Base-by-base conservation (phyloP, 768 basidiomycete species). In the Dendrothele bispora region DNA sequence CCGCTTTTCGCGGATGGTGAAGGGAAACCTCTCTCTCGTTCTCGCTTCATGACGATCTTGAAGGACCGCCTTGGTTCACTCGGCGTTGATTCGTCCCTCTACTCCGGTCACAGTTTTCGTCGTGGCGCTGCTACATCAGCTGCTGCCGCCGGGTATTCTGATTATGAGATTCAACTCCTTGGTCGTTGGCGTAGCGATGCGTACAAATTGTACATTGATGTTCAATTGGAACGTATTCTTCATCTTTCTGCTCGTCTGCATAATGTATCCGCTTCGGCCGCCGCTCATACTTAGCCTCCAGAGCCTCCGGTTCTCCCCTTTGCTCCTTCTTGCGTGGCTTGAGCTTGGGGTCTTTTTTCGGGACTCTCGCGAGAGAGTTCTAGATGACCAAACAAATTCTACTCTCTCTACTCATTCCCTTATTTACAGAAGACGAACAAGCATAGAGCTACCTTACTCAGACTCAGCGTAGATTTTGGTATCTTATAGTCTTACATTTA, bases 191-290 rank as follows among this genome's bases (percentile, higher is more conserved):
- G 58, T 6, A 68, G 67, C 43, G 61, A 71, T 39, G 58, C 63
- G 8, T 71, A 69, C 61, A 68, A 67, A 40, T 60, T 70, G 8
- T 72, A 72, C 56, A 60, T 71, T 24, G 68, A 72, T 14, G 42
- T 55, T 5, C 50, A 55, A 1, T 20, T 22, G 3, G 47, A 57
- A 10, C 54, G 58, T 1, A 39, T 67, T 29, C 60, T 69, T 15
- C 53, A 57, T 22, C 57, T 71, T 18, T 68, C 66, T 28, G 52
- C 62, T 36, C 55, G 50, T 49, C 62, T 71, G 29, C 67, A 68
- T 55, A 21, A 53, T 59, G 43, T 42, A 34, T 25, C 37, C 46
- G 30, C 32, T 26, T 30, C 7, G 18, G 17, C 47, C n/a, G n/a
- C n/a, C n/a, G n/a, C n/a, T n/a, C n/a, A n/a, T n/a, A n/a, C n/a